Evolutionary conservation across 495 filamentous ascomycete species (phyloP).

Genomic region (Parathielavia hyrcaniae): DNA sequence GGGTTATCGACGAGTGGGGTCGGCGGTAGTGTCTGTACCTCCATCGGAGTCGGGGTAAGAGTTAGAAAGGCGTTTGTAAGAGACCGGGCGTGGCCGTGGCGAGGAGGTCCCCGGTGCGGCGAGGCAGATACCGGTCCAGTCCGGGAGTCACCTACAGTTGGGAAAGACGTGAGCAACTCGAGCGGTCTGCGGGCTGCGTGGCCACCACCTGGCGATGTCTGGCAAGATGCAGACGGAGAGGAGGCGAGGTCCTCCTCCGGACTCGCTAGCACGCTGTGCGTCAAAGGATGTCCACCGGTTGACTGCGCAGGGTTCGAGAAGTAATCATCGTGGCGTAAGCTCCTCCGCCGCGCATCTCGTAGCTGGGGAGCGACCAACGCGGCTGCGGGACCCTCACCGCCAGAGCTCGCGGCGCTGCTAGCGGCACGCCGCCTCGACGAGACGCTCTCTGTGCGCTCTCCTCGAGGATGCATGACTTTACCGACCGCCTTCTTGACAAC

Average conservation of each 20-base stretch:
- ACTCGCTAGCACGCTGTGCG: constrained; percentile 71
- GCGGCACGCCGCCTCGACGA: constrained; percentile 50
- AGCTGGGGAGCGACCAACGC: constrained; percentile 34
- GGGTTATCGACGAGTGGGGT: constrained; percentile 45
- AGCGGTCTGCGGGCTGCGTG: constrained; percentile 35
- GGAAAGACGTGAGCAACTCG: constrained; percentile 37
- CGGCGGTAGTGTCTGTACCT: constrained; percentile 40
- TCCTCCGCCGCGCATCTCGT: constrained; percentile 55
- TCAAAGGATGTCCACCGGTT: constrained; percentile 68
- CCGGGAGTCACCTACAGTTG: constrained; percentile 40
- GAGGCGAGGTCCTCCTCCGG: constrained; percentile 45
- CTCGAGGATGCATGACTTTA: constrained; percentile 54
- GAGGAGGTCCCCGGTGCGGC: constrained; percentile 21
- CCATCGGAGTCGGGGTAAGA: constrained; percentile 34
- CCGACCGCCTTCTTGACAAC: constrained; percentile 60
- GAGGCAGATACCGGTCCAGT: constrained; percentile 29
- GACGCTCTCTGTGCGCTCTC: constrained; percentile 48
- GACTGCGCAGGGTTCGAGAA: constrained; percentile 41
- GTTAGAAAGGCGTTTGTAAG: constrained; percentile 52
- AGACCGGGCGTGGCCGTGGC: constrained; percentile 39
- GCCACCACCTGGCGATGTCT: constrained; percentile 39
- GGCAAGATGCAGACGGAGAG: constrained; percentile 31
- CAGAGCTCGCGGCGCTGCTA: constrained; percentile 55
- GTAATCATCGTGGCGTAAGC: constrained; percentile 67
- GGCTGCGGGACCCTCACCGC: constrained; percentile 38